These are phyloP conservation scores for Akanthomyces lecanii DNA, from an alignment of 2,329 filamentous ascomycete species.

Conservation along the genomic window DNA sequence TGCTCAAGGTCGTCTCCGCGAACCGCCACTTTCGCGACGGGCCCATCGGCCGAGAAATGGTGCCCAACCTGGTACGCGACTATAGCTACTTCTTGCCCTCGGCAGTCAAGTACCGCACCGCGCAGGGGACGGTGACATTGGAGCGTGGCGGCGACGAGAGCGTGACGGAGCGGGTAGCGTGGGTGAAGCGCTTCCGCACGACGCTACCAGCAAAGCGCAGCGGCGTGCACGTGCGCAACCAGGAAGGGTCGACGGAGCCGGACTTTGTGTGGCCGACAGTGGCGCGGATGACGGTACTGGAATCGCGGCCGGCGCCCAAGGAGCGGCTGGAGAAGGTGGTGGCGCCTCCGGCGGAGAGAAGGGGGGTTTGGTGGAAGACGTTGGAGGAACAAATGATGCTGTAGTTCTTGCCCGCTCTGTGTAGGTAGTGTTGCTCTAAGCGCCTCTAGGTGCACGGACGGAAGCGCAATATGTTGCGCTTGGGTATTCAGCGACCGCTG, in stretches of 20 bases:
- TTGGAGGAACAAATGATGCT: constrained; percentile 29
- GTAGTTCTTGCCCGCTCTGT: constrained; percentile 16
- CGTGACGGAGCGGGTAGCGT: constrained; percentile 22
- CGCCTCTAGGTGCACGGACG: too few relatives aligned
- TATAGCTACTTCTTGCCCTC: constrained; percentile 32
- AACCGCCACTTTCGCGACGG: constrained; percentile 23
- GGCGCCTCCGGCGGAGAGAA: constrained; percentile 5
- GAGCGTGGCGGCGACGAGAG: constrained; percentile 24
- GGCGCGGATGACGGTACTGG: constrained; percentile 22
- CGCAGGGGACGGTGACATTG: constrained; percentile 27
- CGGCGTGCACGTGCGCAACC: constrained; percentile 16
- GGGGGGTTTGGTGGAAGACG: constrained; percentile 27
- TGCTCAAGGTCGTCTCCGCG: constrained; percentile 26
- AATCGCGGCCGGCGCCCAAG: constrained; percentile 25
- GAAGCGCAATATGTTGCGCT: too few relatives aligned
- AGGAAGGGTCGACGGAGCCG: constrained; percentile 19
- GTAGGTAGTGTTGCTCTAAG: not conserved
- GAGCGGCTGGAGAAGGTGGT: not conserved
- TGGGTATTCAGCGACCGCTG: too few relatives aligned
- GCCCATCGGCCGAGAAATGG: constrained; percentile 19
- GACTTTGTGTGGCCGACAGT: constrained; percentile 26
- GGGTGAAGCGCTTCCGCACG: constrained; percentile 21
- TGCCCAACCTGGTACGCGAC: constrained; percentile 32
- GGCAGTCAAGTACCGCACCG: constrained; percentile 30
- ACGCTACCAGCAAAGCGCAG: constrained; percentile 27